phyloP scores from a whole-genome alignment of 2,329 filamentous ascomycete species.

The Dothidotthia symphoricarpi region DNA sequence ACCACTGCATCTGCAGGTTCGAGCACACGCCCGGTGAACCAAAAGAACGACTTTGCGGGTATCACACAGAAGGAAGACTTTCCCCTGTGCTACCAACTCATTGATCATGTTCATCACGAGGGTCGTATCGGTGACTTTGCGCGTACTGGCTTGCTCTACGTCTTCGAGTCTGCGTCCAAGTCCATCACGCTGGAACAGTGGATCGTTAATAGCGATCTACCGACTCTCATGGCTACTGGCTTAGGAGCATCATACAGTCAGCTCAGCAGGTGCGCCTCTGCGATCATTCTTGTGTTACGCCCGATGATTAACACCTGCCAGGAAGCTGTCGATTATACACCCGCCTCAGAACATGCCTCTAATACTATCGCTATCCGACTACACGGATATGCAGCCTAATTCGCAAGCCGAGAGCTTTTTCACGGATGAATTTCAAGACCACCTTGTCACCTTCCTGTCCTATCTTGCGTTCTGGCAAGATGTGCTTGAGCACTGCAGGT shows the following conservation, averaged over 20 bases:
- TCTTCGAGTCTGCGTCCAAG: conserved; percentile 87
- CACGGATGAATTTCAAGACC: conserved; percentile 73
- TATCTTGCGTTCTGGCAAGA: conserved; percentile 98
- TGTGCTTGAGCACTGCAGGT: conserved; percentile 91
- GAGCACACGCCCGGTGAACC: conserved; percentile 46
- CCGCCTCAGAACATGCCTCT: conserved; percentile 73
- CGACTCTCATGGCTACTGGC: conserved; percentile 95
- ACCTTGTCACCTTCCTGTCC: conserved; percentile 89
- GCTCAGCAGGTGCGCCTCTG: conserved; percentile 55
- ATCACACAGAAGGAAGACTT: conserved; percentile 88
- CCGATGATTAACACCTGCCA: conserved; percentile 28
- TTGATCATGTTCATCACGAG: conserved; percentile 96
- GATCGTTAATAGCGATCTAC: conserved; percentile 95
- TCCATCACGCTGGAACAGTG: conserved; percentile 84
- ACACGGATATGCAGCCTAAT: conserved; percentile 68
- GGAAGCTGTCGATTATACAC: conserved; percentile 79
- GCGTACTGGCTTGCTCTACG: conserved; percentile 86
- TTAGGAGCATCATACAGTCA: conserved; percentile 76
- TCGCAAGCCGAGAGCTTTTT: conserved; percentile 68
- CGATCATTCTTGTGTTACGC: background rate
- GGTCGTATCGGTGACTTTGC: conserved; percentile 95
- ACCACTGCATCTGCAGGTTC: conserved; percentile 51
- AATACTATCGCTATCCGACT: conserved; percentile 86
- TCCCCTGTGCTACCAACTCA: conserved; percentile 88
- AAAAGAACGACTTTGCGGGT: conserved; percentile 72